phyloP scores from a whole-genome alignment of 2,329 filamentous ascomycete species.

The Trichoderma guizhouense region DNA sequence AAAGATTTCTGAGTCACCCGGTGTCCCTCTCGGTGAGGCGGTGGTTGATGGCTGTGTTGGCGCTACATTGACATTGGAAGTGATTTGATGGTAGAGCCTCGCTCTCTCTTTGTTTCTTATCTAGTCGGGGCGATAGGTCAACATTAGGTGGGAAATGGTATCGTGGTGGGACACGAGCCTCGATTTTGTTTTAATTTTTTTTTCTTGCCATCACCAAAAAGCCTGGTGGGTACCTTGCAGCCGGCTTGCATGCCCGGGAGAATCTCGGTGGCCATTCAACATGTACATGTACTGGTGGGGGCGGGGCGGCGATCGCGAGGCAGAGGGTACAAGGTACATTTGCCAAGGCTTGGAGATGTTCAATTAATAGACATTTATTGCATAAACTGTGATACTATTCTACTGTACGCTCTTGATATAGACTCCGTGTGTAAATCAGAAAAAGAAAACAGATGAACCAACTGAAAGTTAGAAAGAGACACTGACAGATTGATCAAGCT shows the following conservation, averaged over 20 bases:
- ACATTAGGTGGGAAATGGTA: background rate
- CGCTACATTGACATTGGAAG: conserved; percentile 4
- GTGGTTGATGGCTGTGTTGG: background rate
- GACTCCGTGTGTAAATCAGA: conserved; percentile 4
- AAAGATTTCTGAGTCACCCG: background rate
- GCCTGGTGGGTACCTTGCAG: background rate
- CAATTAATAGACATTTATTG: background rate
- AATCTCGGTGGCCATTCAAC: conserved; percentile 5
- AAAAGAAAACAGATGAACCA: conserved; percentile 2
- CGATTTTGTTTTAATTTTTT: background rate
- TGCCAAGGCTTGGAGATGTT: background rate
- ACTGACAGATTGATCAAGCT: background rate
- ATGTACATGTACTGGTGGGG: background rate
- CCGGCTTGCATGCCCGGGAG: conserved; percentile 14
- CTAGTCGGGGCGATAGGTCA: background rate
- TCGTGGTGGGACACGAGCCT: conserved; percentile 17
- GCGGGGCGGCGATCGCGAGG: background rate
- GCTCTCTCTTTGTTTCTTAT: background rate
- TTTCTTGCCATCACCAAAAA: background rate
- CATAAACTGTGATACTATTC: background rate
- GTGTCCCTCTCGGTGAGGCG: background rate
- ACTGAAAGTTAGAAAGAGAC: background rate
- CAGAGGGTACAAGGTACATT: background rate
- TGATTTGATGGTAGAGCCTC: background rate
- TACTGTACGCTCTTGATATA: conserved; percentile 1